phyloP scores from a whole-genome alignment of 176 grass and related monocot species.

The Pontederia crassipes region DNA sequence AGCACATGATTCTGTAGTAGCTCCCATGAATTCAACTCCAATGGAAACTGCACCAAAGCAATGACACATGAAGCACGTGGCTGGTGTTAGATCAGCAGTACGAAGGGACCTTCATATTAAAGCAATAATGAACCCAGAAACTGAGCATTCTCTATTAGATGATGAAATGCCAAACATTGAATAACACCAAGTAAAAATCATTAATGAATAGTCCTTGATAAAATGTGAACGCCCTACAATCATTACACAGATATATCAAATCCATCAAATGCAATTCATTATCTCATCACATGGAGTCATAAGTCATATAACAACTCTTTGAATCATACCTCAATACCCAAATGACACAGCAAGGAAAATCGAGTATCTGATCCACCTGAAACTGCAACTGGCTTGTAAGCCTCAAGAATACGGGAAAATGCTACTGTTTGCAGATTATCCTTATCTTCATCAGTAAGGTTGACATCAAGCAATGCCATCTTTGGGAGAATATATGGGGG shows the following conservation, averaged over 20 bases:
- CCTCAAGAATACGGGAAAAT: constrained; percentile 68
- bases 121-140: too few relatives aligned
- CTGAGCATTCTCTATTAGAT: too few relatives aligned
- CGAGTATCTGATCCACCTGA: constrained; percentile 47
- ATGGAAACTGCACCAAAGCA: constrained; percentile 64
- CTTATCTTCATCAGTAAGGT: constrained; percentile 71
- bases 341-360: constrained; percentile 68
- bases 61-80: neutral
- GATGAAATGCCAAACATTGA: too few relatives aligned
- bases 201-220: too few relatives aligned
- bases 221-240: too few relatives aligned
- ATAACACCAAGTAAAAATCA: too few relatives aligned
- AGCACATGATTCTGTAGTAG: constrained; percentile 73
- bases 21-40: constrained; percentile 82
- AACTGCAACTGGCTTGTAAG: constrained; percentile 54
- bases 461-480: constrained; percentile 59
- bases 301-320: neutral
- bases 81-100: too few relatives aligned
- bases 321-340: constrained; percentile 80
- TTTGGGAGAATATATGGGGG: constrained; percentile 66
- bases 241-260: too few relatives aligned
- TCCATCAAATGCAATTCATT: neutral
- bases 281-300: neutral
- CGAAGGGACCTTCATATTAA: too few relatives aligned
- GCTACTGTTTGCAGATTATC: constrained; percentile 75